Conservation (phyloP, 108 stramenopile species). For the Skeletonema marinoi region DNA sequence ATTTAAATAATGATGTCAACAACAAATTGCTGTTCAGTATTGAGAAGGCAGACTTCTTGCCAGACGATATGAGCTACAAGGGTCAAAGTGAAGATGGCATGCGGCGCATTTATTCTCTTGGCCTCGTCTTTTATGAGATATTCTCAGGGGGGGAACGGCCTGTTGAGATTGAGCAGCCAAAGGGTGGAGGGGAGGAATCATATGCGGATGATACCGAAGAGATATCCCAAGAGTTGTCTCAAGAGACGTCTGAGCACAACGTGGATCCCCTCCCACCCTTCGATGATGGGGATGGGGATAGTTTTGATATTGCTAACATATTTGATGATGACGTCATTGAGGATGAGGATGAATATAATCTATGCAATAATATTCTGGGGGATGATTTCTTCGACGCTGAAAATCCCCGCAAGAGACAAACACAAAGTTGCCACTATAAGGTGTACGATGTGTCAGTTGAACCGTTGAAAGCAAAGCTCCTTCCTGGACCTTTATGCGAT, state of each 20-base stretch:
- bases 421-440: neutral
- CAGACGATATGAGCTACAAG: neutral
- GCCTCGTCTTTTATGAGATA: neutral
- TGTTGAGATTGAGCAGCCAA: neutral
- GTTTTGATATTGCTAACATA: neutral
- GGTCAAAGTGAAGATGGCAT: neutral
- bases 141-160: neutral
- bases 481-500: constrained; percentile 19
- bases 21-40: neutral
- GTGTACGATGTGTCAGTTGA: neutral
- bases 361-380: neutral
- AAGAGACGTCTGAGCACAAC: neutral
- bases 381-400: neutral
- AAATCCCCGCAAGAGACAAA: neutral
- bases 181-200: neutral
- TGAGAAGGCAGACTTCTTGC: neutral
- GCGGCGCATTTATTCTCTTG: neutral
- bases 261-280: neutral
- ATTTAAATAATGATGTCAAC: neutral
- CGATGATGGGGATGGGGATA: neutral
- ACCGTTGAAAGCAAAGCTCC: constrained; percentile 1
- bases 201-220: neutral
- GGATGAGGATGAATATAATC: neutral
- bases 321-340: neutral
- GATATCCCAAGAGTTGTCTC: neutral